A percentile compares a stretch with the other conserved stretches of the same genome.
These are phyloP conservation scores for Casuarina equisetifolia DNA, from an alignment of 306 rosid species.

Conservation along the genomic window DNA sequence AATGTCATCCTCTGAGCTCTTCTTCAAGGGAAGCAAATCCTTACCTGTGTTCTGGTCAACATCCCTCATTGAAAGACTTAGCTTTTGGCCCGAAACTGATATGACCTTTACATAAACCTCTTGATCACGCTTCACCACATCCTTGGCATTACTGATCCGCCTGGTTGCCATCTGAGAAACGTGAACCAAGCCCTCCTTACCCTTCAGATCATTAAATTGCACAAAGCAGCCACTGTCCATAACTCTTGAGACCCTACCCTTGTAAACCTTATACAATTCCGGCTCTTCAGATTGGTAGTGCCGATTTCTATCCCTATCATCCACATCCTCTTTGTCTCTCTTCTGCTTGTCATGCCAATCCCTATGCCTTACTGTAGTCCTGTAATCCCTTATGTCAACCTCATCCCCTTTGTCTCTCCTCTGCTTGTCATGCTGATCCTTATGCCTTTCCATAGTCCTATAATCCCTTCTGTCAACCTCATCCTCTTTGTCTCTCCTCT, in stretches of 20 bases:
- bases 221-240: conserved; percentile 91
- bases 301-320: conserved; percentile 36
- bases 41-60: conserved; percentile 78
- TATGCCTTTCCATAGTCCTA: not conserved
- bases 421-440: conserved; percentile 27
- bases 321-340: conserved; percentile 37
- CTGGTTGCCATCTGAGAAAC: conserved; percentile 84
- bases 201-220: conserved; percentile 66
- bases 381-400: conserved; percentile 24
- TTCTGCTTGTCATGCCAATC: conserved; percentile 30
- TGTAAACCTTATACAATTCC: conserved; percentile 68
- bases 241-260: conserved; percentile 75
- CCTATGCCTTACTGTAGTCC: conserved; percentile 37
- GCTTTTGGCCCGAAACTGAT: conserved; percentile 71
- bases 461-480: conserved; percentile 16
- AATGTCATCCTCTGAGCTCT: conserved; percentile 52
- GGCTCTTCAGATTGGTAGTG: conserved; percentile 46
- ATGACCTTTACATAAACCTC: conserved; percentile 82
- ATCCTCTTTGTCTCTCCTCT: conserved; percentile 27
- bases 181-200: conserved; percentile 87
- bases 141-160: conserved; percentile 76
- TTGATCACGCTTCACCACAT: conserved; percentile 77
- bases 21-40: conserved; percentile 81
- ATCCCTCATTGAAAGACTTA: conserved; percentile 86
- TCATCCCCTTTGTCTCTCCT: conserved; percentile 33